Percentiles rank a stretch among this genome's conserved stretches.
These are phyloP conservation scores for Colletotrichum sidae DNA, from an alignment of 2,329 filamentous ascomycete species.

Conservation along the genomic window DNA sequence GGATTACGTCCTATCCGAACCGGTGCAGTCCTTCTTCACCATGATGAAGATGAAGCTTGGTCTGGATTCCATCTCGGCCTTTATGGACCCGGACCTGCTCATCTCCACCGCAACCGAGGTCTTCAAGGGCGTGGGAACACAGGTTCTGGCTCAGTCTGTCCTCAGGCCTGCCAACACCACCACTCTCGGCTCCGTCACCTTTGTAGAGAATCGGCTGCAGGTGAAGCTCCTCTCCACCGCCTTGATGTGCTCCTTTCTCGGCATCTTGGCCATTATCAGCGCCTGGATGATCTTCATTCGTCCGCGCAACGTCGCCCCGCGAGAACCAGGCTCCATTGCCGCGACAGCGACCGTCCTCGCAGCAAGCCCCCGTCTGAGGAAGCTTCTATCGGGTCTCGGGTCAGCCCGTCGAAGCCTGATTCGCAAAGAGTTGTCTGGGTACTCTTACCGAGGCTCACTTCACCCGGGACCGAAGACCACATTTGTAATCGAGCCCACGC, in stretches of 20 bases:
- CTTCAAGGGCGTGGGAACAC: conserved; percentile 31
- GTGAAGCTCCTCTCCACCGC: conserved; percentile 26
- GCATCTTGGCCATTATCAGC: conserved; percentile 8
- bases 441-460: conserved; percentile 5
- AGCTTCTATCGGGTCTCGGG: conserved; percentile 6
- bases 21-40: conserved; percentile 42
- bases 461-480: conserved; percentile 8
- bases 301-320: conserved; percentile 19
- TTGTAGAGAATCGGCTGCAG: conserved; percentile 25
- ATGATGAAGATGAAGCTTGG: conserved; percentile 42
- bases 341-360: conserved; percentile 26
- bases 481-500: conserved; percentile 10
- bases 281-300: conserved; percentile 23
- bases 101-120: conserved; percentile 19
- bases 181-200: conserved; percentile 13
- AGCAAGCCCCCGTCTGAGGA: conserved; percentile 25
- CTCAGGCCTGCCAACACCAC: conserved; percentile 19
- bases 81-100: conserved; percentile 37
- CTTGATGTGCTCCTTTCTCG: conserved; percentile 31
- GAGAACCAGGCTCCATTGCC: conserved; percentile 31
- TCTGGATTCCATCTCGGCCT: conserved; percentile 24
- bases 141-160: conserved; percentile 21
- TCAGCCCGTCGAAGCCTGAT: neutral
- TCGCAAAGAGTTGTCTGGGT: neutral
- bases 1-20: conserved; percentile 39